Evolutionary conservation across 2,329 filamentous ascomycete genomes (phyloP).

Genomic region (Fusarium xyrophilum): DNA sequence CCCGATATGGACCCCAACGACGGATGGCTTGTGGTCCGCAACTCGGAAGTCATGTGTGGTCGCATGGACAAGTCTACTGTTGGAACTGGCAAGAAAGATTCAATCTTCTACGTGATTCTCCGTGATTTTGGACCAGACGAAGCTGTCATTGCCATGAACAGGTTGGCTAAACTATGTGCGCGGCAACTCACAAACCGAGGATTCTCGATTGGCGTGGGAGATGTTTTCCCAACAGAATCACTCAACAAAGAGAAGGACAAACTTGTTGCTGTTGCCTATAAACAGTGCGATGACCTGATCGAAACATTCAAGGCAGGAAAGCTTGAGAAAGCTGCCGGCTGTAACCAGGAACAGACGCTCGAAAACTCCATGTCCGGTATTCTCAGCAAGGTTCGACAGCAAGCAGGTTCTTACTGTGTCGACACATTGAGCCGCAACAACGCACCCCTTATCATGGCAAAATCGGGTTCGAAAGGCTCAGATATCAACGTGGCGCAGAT

Average conservation of each 20-base stretch:
- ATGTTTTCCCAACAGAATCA: constrained; percentile 82
- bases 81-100: constrained; percentile 97
- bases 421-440: constrained; percentile 89
- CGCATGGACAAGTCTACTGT: constrained; percentile 98
- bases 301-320: constrained; percentile 79
- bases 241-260: constrained; percentile 76
- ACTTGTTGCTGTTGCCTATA: constrained; percentile 80
- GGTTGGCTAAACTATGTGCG: constrained; percentile 88
- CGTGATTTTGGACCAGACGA: constrained; percentile 92
- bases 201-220: constrained; percentile 94
- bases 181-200: constrained; percentile 87
- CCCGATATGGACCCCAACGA: constrained; percentile 86
- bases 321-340: constrained; percentile 85
- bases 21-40: constrained; percentile 89
- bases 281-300: constrained; percentile 83
- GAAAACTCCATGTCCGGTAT: constrained; percentile 92
- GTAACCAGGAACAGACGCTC: constrained; percentile 88
- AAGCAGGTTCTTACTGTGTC: constrained; percentile 91
- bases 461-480: constrained; percentile 94
- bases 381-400: constrained; percentile 87
- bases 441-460: constrained; percentile 94
- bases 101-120: constrained; percentile 94
- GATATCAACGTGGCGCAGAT: constrained; percentile 99
- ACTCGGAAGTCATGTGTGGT: constrained; percentile 97
- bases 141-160: constrained; percentile 91